A percentile compares a stretch with the other conserved stretches of the same genome.
phyloP scores from a whole-genome alignment of 2,329 filamentous ascomycete genomes.

The Graphiopsis chlorocephala region DNA sequence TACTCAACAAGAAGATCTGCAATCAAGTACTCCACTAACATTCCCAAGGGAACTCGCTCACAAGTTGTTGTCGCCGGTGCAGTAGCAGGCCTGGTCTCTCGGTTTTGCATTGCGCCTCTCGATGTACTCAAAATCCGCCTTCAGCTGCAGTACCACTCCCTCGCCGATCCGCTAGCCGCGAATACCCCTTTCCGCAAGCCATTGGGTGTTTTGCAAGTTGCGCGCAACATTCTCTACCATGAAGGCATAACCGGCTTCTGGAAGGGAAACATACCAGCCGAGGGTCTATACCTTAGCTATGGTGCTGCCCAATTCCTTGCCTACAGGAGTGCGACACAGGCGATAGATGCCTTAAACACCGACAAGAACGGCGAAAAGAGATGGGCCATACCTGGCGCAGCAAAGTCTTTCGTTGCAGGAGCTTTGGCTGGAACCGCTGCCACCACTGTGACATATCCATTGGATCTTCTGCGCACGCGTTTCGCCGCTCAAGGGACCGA shows the following conservation, averaged over 20 bases:
- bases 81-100: conserved; percentile 80
- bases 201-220: conserved; percentile 27
- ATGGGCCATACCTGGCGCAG: conserved; percentile 57
- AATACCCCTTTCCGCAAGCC: conserved; percentile 32
- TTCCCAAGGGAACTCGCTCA: conserved; percentile 58
- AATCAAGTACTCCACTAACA: conserved; percentile 6
- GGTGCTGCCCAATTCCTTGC: conserved; percentile 84
- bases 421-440: conserved; percentile 78
- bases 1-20: background rate
- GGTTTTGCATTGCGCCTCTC: conserved; percentile 90
- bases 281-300: conserved; percentile 91
- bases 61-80: conserved; percentile 67
- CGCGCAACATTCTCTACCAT: conserved; percentile 67
- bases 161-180: conserved; percentile 68
- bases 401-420: conserved; percentile 78
- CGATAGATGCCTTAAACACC: conserved; percentile 45
- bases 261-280: conserved; percentile 97
- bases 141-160: conserved; percentile 85
- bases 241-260: conserved; percentile 85
- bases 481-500: conserved; percentile 91
- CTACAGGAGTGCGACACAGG: conserved; percentile 72
- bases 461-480: conserved; percentile 87
- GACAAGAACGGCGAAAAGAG: conserved; percentile 4
- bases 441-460: conserved; percentile 82
- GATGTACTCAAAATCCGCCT: conserved; percentile 98